Base-by-base conservation (phyloP, 2,329 filamentous ascomycete genomes). In the Aspergillus tubingensis region DNA sequence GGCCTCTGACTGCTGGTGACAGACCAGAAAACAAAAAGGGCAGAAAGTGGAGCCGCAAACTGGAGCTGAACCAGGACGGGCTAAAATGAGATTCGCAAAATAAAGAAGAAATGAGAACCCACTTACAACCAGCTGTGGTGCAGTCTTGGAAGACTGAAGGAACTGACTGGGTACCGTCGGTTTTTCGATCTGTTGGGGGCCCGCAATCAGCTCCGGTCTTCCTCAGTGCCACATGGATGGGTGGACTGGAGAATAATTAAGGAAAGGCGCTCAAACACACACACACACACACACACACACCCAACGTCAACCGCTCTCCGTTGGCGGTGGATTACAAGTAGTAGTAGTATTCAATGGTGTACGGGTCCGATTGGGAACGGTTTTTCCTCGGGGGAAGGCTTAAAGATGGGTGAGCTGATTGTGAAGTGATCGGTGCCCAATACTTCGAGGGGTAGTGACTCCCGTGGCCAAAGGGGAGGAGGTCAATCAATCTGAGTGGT, bases 381-480 rank as follows among this genome's bases (percentile, higher is more conserved):
- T 54, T 21, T 54, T 58, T 53, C 57, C 43, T 58, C 55, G 58
- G 59, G 38, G 32, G 36, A 23, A 36, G 48, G 13, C 17, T 41
- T n/a, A 41, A 19, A 27, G 25, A 50, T 13, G 13, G 8, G 15
- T 54, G 32, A 57, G 21, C 51, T 47, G 54, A 56, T 60, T 58
- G 56, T 41, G 50, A 51, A 56, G 23, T 58, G 54, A 57, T 66
- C 58, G 61, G 48, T 67, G 59, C 65, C 64, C 64, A 67, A 66
- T 55, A 51, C 59, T 52, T 43, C 47, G 53, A 56, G 60, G 60
- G 57, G 54, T 41, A 19, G 19, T 5, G 53, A 58, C 25, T 30
- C 47, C 25, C 25, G 23, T 55, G 41, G 48, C 38, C 47, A 38
- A 48, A 53, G 30, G 23, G 27, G 21, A 58, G 38, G 25, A 58